These are phyloP conservation scores for Monosporascus cannonballus DNA, from an alignment of 2,329 filamentous ascomycete genomes.

Conservation along the genomic window DNA sequence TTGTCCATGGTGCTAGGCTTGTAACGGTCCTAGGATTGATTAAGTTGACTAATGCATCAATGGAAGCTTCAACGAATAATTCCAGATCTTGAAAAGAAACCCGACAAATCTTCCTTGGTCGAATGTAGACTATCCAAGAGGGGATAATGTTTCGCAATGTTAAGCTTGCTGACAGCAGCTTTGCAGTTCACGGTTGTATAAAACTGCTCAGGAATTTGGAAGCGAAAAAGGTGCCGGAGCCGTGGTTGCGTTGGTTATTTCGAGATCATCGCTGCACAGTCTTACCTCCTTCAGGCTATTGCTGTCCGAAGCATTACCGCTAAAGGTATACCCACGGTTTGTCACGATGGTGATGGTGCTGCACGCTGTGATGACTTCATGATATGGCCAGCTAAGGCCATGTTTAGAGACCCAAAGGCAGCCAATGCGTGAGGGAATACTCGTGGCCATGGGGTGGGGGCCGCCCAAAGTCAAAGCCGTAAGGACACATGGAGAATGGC, in stretches of 20 bases:
- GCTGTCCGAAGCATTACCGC: neutral
- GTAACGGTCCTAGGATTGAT: neutral
- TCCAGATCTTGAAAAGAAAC: conserved; percentile 1
- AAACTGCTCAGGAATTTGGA: conserved; percentile 4
- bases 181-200: conserved; percentile 9
- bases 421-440: conserved; percentile 4
- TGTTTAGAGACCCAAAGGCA: conserved; percentile 7
- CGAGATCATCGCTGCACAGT: conserved; percentile 6
- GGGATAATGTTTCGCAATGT: neutral
- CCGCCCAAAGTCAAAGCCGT: conserved; percentile 6
- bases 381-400: neutral
- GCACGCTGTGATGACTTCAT: neutral
- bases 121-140: neutral
- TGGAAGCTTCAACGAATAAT: conserved; percentile 1
- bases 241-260: conserved; percentile 1
- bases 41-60: neutral
- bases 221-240: neutral
- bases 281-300: neutral
- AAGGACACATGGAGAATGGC: conserved; percentile 5
- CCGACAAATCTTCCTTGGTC: neutral
- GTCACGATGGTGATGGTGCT: neutral
- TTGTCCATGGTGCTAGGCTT: conserved; percentile 1
- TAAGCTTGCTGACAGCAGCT: conserved; percentile 2
- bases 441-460: conserved; percentile 5
- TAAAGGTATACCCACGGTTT: conserved; percentile 2